These are phyloP conservation scores for Penicillium taxi DNA, from an alignment of 495 filamentous ascomycete genomes.

Conservation along the genomic window DNA sequence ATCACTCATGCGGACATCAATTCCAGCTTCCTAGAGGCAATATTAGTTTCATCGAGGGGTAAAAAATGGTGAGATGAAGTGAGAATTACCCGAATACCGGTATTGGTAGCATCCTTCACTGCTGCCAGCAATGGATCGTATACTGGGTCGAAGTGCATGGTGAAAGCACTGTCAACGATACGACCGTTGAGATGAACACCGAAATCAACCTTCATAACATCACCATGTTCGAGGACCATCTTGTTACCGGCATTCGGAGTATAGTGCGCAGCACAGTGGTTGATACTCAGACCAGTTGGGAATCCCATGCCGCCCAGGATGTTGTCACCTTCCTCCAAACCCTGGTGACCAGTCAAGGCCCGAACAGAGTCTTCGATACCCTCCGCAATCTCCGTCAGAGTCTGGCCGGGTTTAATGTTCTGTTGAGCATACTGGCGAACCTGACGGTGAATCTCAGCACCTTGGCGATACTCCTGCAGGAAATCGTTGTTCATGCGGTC, in stretches of 20 bases:
- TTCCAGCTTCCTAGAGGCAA: constrained; percentile 44
- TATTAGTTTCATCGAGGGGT: constrained; percentile 21
- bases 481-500: constrained; percentile 80
- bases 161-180: constrained; percentile 60
- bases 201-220: constrained; percentile 65
- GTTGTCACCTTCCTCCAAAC: constrained; percentile 50
- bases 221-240: constrained; percentile 45
- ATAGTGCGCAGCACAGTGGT: constrained; percentile 55
- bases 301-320: constrained; percentile 55
- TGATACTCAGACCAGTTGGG: constrained; percentile 52
- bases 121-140: constrained; percentile 55
- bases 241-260: constrained; percentile 58
- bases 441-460: constrained; percentile 66
- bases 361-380: constrained; percentile 56
- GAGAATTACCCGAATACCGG: constrained; percentile 43
- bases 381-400: constrained; percentile 51
- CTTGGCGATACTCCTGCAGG: constrained; percentile 77
- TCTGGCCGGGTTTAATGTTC: constrained; percentile 48
- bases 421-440: constrained; percentile 52
- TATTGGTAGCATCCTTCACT: constrained; percentile 57
- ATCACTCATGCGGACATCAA: constrained; percentile 54
- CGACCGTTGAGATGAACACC: constrained; percentile 58
- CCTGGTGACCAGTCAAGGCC: constrained; percentile 47
- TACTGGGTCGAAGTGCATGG: constrained; percentile 51
- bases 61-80: neutral